Conservation (phyloP, 169 alveolate genomes). For the Plasmodium fragile region DNA sequence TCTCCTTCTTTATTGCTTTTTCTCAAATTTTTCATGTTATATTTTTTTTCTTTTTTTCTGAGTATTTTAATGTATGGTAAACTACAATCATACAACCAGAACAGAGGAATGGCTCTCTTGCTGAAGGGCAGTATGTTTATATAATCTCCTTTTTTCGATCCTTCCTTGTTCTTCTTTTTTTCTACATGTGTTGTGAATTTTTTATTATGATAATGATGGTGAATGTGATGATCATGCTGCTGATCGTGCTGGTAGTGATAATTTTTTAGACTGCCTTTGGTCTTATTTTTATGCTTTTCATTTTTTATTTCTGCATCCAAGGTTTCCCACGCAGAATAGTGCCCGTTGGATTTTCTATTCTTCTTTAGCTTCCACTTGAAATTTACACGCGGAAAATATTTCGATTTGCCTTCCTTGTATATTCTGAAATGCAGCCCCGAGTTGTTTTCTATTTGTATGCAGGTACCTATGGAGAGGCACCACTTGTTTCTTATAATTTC, state of each 20-base stretch:
- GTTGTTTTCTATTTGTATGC: constrained; percentile 81
- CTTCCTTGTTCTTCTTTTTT: constrained; percentile 24
- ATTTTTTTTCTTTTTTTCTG: constrained; percentile 65
- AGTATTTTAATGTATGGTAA: constrained; percentile 72
- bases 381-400: constrained; percentile 71
- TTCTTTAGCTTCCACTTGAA: constrained; percentile 59
- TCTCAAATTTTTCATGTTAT: constrained; percentile 6
- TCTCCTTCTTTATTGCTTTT: constrained; percentile 32
- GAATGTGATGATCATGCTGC: neutral
- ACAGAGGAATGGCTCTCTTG: constrained; percentile 68
- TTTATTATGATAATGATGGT: neutral
- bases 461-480: constrained; percentile 82
- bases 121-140: constrained; percentile 68
- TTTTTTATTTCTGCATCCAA: constrained; percentile 22
- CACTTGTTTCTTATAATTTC: constrained; percentile 77
- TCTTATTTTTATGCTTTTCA: constrained; percentile 14
- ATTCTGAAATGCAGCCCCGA: constrained; percentile 79
- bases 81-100: constrained; percentile 73
- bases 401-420: constrained; percentile 77
- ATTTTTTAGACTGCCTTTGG: constrained; percentile 5
- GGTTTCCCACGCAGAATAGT: constrained; percentile 17
- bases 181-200: constrained; percentile 1
- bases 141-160: constrained; percentile 22
- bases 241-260: neutral
- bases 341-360: neutral